A percentile compares a stretch with the other conserved stretches of the same genome.
These are phyloP conservation scores for Talaromyces proteolyticus DNA, from an alignment of 495 filamentous ascomycete species.

Conservation along the genomic window DNA sequence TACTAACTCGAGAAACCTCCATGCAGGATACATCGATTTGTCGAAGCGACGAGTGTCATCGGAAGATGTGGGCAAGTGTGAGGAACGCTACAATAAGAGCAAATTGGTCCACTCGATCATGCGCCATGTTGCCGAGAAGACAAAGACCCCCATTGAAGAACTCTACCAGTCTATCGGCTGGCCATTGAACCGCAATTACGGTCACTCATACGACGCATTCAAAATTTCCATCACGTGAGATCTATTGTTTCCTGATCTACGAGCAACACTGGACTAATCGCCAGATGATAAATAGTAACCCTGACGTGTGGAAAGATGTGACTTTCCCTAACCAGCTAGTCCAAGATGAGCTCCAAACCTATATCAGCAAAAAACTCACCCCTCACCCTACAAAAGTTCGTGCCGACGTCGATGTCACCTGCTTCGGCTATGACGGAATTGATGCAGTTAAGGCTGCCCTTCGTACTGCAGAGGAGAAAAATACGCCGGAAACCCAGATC, in stretches of 20 bases:
- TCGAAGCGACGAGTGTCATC: constrained; percentile 96
- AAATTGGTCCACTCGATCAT: constrained; percentile 99
- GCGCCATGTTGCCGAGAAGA: constrained; percentile 97
- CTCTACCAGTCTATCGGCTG: constrained; percentile 93
- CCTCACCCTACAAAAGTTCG: constrained; percentile 97
- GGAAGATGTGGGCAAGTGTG: constrained; percentile 96
- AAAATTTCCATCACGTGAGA: constrained; percentile 95
- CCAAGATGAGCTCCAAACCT: constrained; percentile 78
- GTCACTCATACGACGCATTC: constrained; percentile 94
- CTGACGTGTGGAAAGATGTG: constrained; percentile 91
- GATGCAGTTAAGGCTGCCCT: constrained; percentile 92
- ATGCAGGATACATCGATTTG: constrained; percentile 88
- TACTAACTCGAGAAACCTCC: constrained; percentile 20
- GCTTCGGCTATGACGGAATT: constrained; percentile 97
- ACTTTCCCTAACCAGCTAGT: constrained; percentile 82
- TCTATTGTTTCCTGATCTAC: too few relatives aligned
- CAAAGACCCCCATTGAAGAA: constrained; percentile 82
- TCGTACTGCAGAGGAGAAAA: constrained; percentile 79
- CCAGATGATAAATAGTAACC: constrained; percentile 59
- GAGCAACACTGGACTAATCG: too few relatives aligned
- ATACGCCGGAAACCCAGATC: constrained; percentile 84
- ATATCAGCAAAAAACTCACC: constrained; percentile 93
- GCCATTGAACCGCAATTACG: constrained; percentile 97
- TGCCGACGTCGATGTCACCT: constrained; percentile 95
- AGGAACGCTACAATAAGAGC: constrained; percentile 98